Evolutionary conservation across 441 rosid genomes (phyloP).

Genomic region (Bocquillonia castaneifolia): DNA sequence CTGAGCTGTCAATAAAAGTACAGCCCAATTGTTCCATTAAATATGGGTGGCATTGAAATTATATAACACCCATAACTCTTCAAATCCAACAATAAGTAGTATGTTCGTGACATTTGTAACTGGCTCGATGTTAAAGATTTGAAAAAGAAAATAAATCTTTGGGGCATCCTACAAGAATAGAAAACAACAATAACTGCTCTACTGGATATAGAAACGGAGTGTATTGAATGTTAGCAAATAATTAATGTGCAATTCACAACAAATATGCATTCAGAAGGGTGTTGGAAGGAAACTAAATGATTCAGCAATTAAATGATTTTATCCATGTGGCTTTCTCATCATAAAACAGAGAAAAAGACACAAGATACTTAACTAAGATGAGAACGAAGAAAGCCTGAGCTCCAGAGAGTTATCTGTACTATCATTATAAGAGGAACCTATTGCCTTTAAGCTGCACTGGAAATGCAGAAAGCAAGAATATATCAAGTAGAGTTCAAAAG

Average conservation of each 20-base stretch:
- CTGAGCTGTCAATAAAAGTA: constrained; percentile 1
- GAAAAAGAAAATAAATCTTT: background rate
- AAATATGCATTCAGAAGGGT: background rate
- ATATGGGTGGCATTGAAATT: background rate
- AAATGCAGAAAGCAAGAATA: constrained; percentile 18
- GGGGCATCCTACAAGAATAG: background rate
- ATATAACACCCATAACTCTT: background rate
- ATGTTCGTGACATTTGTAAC: background rate
- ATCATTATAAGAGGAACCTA: constrained; percentile 4
- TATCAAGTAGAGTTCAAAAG: constrained; percentile 22
- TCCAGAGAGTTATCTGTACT: constrained; percentile 4
- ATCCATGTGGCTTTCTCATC: constrained; percentile 13
- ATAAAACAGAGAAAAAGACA: constrained; percentile 11
- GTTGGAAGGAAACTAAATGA: constrained; percentile 2
- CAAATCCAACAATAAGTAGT: background rate
- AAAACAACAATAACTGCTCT: background rate
- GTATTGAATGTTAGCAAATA: background rate
- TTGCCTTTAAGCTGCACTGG: constrained; percentile 8
- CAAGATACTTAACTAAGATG: constrained; percentile 18
- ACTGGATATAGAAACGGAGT: background rate
- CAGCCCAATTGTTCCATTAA: background rate
- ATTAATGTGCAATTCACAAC: background rate
- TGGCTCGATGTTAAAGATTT: no score
- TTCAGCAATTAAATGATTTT: background rate
- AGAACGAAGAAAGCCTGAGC: constrained; percentile 8